These are phyloP conservation scores for Capsicum chinense DNA, from an alignment of 257 asterid genomes.

Conservation along the genomic window DNA sequence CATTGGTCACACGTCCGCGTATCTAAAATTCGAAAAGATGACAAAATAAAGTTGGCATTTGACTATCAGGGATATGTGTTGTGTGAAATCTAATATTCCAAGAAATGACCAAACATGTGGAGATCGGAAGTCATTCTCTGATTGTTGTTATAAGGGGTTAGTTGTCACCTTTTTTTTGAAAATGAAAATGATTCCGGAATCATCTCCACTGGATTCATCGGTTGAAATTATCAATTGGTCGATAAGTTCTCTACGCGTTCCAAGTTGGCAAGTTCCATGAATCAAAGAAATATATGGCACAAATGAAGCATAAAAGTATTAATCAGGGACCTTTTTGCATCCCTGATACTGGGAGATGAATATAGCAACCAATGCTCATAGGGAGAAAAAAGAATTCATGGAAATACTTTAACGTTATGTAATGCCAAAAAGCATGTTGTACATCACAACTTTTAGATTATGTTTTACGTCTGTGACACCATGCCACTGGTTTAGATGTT, in stretches of 20 bases:
- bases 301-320: not conserved
- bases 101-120: not conserved
- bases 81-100: not conserved
- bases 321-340: not conserved
- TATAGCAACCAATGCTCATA: not conserved
- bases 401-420: not conserved
- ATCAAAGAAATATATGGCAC: not conserved
- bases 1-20: not conserved
- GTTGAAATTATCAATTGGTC: not conserved
- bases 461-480: not conserved
- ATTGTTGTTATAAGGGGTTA: not conserved
- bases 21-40: not conserved
- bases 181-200: no score
- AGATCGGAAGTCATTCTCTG: not conserved
- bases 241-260: not conserved
- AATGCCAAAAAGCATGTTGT: not conserved
- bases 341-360: not conserved
- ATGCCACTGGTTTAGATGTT: slow-evolving; percentile 13
- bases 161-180: not conserved
- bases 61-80: not conserved
- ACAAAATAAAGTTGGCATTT: not conserved
- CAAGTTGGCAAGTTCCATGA: not conserved
- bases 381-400: not conserved
- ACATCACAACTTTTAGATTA: not conserved
- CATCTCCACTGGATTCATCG: no score